These are phyloP conservation scores for Talaromyces thailandensis DNA, from an alignment of 495 filamentous ascomycete species.

Conservation along the genomic window DNA sequence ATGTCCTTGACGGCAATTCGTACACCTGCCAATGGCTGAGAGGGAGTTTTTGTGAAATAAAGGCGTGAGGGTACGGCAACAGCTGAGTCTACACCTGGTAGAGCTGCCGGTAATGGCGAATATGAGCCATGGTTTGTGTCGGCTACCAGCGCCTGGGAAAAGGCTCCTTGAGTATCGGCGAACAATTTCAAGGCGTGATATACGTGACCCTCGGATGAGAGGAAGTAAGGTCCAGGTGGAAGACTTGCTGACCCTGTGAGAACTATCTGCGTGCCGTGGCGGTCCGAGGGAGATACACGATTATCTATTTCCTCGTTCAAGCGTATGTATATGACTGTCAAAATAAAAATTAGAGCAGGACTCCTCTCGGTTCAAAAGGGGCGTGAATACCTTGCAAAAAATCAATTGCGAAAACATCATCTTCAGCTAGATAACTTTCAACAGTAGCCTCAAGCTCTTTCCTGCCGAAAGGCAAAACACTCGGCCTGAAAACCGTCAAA, in stretches of 20 bases:
- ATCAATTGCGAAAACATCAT: constrained; percentile 34
- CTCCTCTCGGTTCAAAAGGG: not conserved
- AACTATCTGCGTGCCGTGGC: not conserved
- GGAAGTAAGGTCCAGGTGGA: constrained; percentile 40
- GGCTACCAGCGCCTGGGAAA: constrained; percentile 21
- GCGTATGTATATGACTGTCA: not conserved
- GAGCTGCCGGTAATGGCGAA: constrained; percentile 24
- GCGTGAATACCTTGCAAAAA: constrained; percentile 22
- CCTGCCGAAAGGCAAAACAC: not conserved
- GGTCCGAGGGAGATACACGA: not conserved
- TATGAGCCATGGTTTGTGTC: constrained; percentile 27
- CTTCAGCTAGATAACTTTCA: constrained; percentile 16
- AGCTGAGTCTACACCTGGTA: constrained; percentile 7
- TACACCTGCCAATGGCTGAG: constrained; percentile 27
- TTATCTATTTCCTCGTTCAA: not conserved
- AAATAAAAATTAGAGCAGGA: constrained; percentile 2
- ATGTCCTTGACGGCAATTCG: constrained; percentile 39
- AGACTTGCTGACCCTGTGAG: constrained; percentile 10
- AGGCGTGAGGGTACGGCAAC: constrained; percentile 37
- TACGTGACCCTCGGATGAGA: constrained; percentile 23
- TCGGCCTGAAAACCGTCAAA: not conserved
- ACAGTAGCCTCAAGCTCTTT: constrained; percentile 15
- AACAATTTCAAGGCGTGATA: constrained; percentile 33
- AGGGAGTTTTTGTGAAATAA: constrained; percentile 21
- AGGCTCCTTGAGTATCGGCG: constrained; percentile 28